Evolutionary conservation across 2,329 filamentous ascomycete species (phyloP).

Genomic region (Aphanocladium album): DNA sequence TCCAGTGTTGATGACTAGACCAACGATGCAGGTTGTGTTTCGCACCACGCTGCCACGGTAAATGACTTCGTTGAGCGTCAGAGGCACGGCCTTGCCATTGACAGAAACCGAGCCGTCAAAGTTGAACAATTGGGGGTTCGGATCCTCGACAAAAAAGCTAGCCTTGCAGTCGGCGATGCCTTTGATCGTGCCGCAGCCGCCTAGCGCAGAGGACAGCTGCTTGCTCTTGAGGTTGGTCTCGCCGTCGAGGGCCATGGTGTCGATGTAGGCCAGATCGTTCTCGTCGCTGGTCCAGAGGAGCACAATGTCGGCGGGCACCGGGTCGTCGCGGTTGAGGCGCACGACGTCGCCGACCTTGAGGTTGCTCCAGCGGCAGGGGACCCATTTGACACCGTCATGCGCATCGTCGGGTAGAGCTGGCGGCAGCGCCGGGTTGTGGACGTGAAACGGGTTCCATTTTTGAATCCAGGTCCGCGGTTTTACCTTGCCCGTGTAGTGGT

Average conservation of each 20-base stretch:
- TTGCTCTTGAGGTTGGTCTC: constrained; percentile 80
- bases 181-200: constrained; percentile 50
- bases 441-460: constrained; percentile 29
- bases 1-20: constrained; percentile 80
- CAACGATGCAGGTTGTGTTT: constrained; percentile 69
- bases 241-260: constrained; percentile 79
- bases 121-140: constrained; percentile 70
- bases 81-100: constrained; percentile 53
- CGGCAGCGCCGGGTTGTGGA: constrained; percentile 25
- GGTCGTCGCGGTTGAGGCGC: constrained; percentile 60
- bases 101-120: constrained; percentile 67
- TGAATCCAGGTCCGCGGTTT: constrained; percentile 20
- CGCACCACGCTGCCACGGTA: constrained; percentile 82
- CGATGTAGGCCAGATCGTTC: constrained; percentile 75
- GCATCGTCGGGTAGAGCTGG: constrained; percentile 47
- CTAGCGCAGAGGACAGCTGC: constrained; percentile 57
- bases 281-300: constrained; percentile 72
- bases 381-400: constrained; percentile 55
- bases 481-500: constrained; percentile 27
- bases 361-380: constrained; percentile 37
- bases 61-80: constrained; percentile 77
- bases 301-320: constrained; percentile 76
- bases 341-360: constrained; percentile 47
- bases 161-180: constrained; percentile 52
- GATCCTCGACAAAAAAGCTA: constrained; percentile 68